Evolutionary conservation across 2,329 filamentous ascomycete genomes (phyloP).

Genomic region (Fusarium verrucosum): DNA sequence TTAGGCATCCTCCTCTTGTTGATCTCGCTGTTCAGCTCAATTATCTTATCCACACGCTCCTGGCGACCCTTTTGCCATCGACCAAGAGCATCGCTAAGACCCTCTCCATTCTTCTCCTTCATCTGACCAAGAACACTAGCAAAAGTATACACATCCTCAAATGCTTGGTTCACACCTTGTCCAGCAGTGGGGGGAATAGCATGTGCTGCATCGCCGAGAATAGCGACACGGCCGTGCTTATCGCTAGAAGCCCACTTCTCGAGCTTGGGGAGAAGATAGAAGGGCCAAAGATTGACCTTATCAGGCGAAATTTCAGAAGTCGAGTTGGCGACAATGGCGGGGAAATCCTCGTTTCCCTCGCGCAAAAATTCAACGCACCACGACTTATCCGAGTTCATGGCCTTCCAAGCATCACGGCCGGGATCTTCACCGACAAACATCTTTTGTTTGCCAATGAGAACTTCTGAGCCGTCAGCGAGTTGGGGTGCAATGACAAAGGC

Average conservation of each 20-base stretch:
- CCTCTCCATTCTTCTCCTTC: conserved; percentile 44
- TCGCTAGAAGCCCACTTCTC: conserved; percentile 53
- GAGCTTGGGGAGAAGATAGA: conserved; percentile 58
- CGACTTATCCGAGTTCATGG: conserved; percentile 52
- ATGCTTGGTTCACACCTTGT: conserved; percentile 58
- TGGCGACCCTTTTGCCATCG: conserved; percentile 60
- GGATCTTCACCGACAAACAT: conserved; percentile 47
- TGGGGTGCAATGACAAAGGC: conserved; percentile 63
- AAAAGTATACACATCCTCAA: conserved; percentile 60
- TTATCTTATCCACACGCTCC: conserved; percentile 56
- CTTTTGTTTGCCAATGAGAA: conserved; percentile 58
- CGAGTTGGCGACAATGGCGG: conserved; percentile 50
- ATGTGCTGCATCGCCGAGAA: conserved; percentile 60
- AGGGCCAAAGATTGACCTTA: conserved; percentile 59
- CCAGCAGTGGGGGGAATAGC: conserved; percentile 59
- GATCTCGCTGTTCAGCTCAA: conserved; percentile 59
- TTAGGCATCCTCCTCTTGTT: conserved; percentile 58
- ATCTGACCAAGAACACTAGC: conserved; percentile 49
- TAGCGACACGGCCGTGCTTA: conserved; percentile 49
- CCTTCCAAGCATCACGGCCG: conserved; percentile 55
- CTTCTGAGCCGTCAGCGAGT: conserved; percentile 57
- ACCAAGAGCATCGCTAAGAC: not conserved
- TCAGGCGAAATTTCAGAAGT: conserved; percentile 45
- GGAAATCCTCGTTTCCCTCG: conserved; percentile 49
- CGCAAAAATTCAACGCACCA: conserved; percentile 49